phyloP scores from a whole-genome alignment of 1,284 basidiomycete species.

The Fistulinella cinereoalba region DNA sequence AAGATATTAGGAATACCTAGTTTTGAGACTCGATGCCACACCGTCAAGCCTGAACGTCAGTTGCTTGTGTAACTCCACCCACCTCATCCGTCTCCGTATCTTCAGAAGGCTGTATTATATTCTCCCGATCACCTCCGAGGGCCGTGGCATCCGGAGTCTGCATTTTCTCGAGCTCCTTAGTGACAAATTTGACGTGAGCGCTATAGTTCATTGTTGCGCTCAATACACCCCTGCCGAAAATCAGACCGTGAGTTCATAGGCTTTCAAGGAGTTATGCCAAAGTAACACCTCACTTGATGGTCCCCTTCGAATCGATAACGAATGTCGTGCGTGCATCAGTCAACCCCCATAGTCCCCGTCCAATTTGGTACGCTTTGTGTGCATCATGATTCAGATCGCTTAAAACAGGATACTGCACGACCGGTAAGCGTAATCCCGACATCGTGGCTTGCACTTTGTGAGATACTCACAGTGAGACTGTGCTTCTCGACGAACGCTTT shows the following conservation, averaged over 20 bases:
- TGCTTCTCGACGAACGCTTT: conserved; percentile 71
- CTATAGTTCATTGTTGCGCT: conserved; percentile 58
- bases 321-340: conserved; percentile 67
- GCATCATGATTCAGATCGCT: conserved; percentile 64
- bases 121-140: neutral
- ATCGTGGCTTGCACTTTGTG: no score
- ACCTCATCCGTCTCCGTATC: conserved; percentile 16
- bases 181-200: conserved; percentile 66
- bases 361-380: conserved; percentile 61
- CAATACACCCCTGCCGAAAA: conserved; percentile 44
- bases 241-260: neutral
- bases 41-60: conserved; percentile 12
- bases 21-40: neutral
- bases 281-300: conserved; percentile 47
- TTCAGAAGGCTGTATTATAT: conserved; percentile 1
- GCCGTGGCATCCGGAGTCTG: conserved; percentile 29
- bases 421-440: neutral
- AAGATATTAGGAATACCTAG: neutral
- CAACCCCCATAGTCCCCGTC: conserved; percentile 64
- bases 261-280: neutral
- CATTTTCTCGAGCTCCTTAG: conserved; percentile 59
- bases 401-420: conserved; percentile 63
- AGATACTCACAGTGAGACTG: conserved; percentile 53
- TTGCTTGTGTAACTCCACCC: conserved; percentile 17
- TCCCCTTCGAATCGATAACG: conserved; percentile 68